A percentile compares a stretch with the other conserved stretches of the same genome.
Conservation (phyloP, 192 early-diverging fungal genomes). For the Coemansia guatemalensis region DNA sequence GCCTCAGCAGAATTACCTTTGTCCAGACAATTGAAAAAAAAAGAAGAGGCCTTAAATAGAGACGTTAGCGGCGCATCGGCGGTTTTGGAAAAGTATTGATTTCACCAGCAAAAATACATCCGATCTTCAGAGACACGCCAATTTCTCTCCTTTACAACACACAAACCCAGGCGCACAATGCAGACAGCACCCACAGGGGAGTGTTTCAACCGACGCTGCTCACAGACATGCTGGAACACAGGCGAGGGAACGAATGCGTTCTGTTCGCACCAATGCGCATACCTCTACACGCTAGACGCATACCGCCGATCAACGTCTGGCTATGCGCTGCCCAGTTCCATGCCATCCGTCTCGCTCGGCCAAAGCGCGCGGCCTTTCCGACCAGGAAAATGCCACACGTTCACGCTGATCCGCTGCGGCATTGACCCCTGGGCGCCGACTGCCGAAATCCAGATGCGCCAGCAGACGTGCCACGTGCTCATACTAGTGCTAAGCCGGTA, state of each 20-base stretch:
- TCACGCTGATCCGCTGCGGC: conserved; percentile 26
- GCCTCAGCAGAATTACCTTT: too few species aligned
- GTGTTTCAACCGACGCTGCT: conserved; percentile 3
- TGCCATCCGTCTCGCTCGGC: background rate
- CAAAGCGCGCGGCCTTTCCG: background rate
- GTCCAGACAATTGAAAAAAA: too few species aligned
- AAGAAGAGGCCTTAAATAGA: too few species aligned
- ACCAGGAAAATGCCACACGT: conserved; percentile 14
- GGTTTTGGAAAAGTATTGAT: too few species aligned
- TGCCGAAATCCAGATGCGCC: conserved; percentile 19
- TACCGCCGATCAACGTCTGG: conserved; percentile 6
- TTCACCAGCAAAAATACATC: too few species aligned
- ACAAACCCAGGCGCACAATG: too few species aligned
- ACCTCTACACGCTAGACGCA: conserved; percentile 9
- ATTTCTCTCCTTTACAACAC: too few species aligned
- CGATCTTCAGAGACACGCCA: too few species aligned
- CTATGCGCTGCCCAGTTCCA: background rate
- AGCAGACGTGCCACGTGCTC: conserved; percentile 9
- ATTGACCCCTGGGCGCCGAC: conserved; percentile 26
- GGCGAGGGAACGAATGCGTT: background rate
- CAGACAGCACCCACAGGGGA: background rate
- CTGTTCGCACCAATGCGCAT: conserved; percentile 21
- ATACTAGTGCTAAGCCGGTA: conserved; percentile 6
- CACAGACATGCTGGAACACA: conserved; percentile 1
- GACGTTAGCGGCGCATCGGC: too few species aligned